These are phyloP conservation scores for Lactifluus echinatus DNA, from an alignment of 768 basidiomycete species.

Conservation along the genomic window DNA sequence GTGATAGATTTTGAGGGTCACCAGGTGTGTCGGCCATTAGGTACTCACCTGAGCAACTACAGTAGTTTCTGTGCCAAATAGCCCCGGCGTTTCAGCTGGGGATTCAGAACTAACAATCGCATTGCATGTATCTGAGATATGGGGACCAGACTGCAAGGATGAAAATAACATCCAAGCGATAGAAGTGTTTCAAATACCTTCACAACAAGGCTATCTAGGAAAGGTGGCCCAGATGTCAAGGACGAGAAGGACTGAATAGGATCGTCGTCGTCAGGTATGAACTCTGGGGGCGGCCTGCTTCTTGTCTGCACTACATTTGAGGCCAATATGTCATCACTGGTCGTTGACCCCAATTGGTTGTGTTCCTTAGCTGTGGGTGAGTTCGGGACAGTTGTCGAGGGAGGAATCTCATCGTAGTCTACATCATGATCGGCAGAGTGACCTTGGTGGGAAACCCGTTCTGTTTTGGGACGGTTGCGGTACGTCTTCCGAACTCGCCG, in stretches of 20 bases:
- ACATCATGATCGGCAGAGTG: not conserved
- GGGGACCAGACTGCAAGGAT: not conserved
- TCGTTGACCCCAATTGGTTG: not conserved
- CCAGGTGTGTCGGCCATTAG: not conserved
- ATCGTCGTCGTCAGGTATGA: slow-evolving; percentile 6
- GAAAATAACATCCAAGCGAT: not conserved
- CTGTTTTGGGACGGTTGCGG: slow-evolving; percentile 6
- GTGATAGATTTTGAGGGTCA: not conserved
- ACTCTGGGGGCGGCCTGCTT: not conserved
- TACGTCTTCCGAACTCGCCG: slow-evolving; percentile 14
- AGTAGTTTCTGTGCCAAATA: not conserved
- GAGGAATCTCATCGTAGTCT: slow-evolving; percentile 20
- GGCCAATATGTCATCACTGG: not conserved
- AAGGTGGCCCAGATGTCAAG: not conserved
- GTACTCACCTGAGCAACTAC: not conserved
- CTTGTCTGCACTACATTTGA: not conserved
- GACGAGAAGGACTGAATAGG: slow-evolving; percentile 16
- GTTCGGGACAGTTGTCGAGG: not conserved
- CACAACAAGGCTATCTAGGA: not conserved
- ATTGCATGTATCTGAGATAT: too few relatives aligned
- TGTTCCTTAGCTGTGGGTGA: not conserved
- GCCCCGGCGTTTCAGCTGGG: too few relatives aligned
- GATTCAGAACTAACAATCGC: not conserved
- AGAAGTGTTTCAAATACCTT: not conserved
- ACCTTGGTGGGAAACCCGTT: slow-evolving; percentile 4